phyloP scores from a whole-genome alignment of 2,329 filamentous ascomycete genomes.

The Curvularia spicifera region DNA sequence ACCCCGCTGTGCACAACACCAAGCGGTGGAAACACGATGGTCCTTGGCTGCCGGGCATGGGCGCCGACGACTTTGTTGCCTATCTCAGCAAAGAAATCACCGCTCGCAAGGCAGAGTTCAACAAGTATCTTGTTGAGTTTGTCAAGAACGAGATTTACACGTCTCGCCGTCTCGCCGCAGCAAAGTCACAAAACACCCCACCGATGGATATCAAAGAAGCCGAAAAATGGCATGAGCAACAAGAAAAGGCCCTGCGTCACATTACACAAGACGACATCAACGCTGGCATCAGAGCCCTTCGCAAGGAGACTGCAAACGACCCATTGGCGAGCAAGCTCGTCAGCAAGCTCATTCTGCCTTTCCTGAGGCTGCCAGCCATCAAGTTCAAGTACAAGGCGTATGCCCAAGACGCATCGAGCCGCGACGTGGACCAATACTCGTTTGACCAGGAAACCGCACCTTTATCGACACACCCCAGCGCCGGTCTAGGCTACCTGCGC shows the following conservation, averaged over 20 bases:
- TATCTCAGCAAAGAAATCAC: constrained; percentile 57
- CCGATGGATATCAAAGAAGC: constrained; percentile 38
- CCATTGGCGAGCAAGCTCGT: constrained; percentile 60
- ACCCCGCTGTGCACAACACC: constrained; percentile 33
- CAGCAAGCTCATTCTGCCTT: constrained; percentile 57
- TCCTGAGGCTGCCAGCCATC: constrained; percentile 62
- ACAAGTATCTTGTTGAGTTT: constrained; percentile 37
- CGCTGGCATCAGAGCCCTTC: constrained; percentile 46
- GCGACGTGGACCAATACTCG: constrained; percentile 35
- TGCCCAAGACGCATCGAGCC: constrained; percentile 31
- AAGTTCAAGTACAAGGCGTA: constrained; percentile 35
- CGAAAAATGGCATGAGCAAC: constrained; percentile 22
- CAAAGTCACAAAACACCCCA: constrained; percentile 19
- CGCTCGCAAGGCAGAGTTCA: constrained; percentile 43
- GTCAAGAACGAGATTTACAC: constrained; percentile 45
- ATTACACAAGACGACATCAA: constrained; percentile 37
- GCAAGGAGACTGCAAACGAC: constrained; percentile 55
- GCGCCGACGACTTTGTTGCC: constrained; percentile 60
- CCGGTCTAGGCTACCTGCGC: constrained; percentile 67
- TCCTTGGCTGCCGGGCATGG: constrained; percentile 64
- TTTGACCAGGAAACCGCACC: constrained; percentile 48
- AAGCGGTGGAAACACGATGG: constrained; percentile 64
- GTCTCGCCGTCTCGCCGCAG: constrained; percentile 30
- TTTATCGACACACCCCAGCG: constrained; percentile 69
- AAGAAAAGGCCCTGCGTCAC: constrained; percentile 36